Percentiles rank a stretch among this genome's conserved stretches.
Evolutionary conservation across 805 yeast genomes (phyloP).

Genomic region (Candida sithepensis): DNA sequence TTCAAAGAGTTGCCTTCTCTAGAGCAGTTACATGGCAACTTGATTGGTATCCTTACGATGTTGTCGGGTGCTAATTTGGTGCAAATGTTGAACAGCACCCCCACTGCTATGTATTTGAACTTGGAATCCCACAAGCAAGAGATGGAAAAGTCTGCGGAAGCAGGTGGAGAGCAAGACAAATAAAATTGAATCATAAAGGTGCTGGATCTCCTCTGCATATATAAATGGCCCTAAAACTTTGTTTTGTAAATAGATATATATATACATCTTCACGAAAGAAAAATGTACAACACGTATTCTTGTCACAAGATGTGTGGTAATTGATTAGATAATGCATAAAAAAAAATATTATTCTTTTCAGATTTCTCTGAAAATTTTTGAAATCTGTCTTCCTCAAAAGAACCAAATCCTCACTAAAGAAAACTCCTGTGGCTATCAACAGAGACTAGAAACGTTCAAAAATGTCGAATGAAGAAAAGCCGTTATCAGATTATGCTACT

Average conservation of each 20-base stretch:
- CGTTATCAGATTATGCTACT: neutral
- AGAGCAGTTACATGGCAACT: conserved; percentile 71
- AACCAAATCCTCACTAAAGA: no score
- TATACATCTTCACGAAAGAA: neutral
- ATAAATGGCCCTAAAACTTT: neutral
- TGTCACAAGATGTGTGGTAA: no score
- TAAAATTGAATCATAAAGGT: neutral
- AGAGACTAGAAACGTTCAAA: neutral
- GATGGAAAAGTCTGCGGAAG: conserved; percentile 18
- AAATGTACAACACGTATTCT: no score
- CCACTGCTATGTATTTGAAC: conserved; percentile 68
- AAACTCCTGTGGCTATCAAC: no score
- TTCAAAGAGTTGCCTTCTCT: conserved; percentile 74
- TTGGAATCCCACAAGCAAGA: conserved; percentile 53
- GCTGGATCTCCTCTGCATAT: no score
- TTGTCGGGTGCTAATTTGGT: conserved; percentile 89
- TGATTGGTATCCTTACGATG: conserved; percentile 78
- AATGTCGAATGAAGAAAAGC: neutral
- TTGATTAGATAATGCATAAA: neutral
- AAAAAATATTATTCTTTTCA: neutral
- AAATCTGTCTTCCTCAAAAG: no score
- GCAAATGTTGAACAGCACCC: conserved; percentile 69
- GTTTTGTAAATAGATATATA: neutral
- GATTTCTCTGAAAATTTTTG: neutral
- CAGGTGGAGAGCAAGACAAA: neutral